Evolutionary conservation across 208 protist species (phyloP), one percentile per base, ranked within the genome.

Genomic region (Strigomonas culicis): DNA sequence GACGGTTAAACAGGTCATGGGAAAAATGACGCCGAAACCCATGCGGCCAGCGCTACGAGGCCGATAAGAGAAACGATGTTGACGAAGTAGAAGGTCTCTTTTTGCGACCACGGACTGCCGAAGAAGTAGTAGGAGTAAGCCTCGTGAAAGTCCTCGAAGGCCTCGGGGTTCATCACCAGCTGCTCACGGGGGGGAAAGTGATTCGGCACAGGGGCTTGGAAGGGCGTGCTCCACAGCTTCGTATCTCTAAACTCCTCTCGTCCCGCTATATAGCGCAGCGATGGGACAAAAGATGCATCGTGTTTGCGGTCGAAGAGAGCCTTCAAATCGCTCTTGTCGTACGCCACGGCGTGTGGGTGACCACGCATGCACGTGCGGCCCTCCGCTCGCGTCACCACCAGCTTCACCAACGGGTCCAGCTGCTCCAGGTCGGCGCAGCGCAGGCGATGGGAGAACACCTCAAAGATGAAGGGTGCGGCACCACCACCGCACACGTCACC

Each of bases 111-210:
- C 36, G 51, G 30, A 15, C 67, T 31, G 3, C 75, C 75, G 31
- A 81, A 57, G 8, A 81, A 3, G 47, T 63, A 70, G 59, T 81
- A 81, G 6, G 59, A 32, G 1, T 69, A 31, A 47, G 70, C 67
- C 2, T 68, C 59, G 3, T 22, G 15, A 10, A 73, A 74, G 66
- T 80, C 72, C 4, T 49, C 55, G 50, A 92, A 92, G 46, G 75
- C 70, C 39, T 51, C 65, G 15, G 86, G 86, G 60, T 90, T 84
- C 78, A 92, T 84, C 4, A 92, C 61, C n/a, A 72, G 10, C 1
- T 63, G 49, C 7, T 56, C 47, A 32, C 30, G 66, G 19, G 82
- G 75, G 17, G 86, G 86, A 36, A 75, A 56, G 43, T 67, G 3
- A 27, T 69, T 61, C 11, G 58, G 57, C 25, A 72, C 59, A 13